Conservation (phyloP, 208 protist species). For the Crithidia mellificae region DNA sequence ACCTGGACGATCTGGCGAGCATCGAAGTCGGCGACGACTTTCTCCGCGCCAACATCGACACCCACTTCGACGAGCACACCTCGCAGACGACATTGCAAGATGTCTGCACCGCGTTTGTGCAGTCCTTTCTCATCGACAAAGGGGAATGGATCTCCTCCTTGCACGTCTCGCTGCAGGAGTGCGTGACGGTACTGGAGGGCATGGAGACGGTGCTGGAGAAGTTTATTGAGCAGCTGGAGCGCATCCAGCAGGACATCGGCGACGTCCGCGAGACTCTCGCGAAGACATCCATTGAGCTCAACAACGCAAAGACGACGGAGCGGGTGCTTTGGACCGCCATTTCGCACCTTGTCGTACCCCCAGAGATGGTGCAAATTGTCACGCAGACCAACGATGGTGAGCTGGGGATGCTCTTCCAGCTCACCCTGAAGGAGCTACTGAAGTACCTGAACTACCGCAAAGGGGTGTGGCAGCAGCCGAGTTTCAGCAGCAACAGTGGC, state of each 20-base stretch:
- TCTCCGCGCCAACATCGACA: slow-evolving; percentile 43
- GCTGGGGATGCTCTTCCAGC: slow-evolving; percentile 69
- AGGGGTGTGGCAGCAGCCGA: slow-evolving; percentile 35
- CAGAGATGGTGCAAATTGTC: slow-evolving; percentile 78
- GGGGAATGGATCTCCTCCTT: slow-evolving; percentile 58
- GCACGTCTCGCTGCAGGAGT: slow-evolving; percentile 58
- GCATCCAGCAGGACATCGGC: slow-evolving; percentile 73
- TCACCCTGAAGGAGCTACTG: slow-evolving; percentile 55
- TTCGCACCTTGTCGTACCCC: slow-evolving; percentile 66
- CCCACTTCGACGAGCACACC: slow-evolving; percentile 38
- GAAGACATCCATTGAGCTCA: slow-evolving; percentile 44
- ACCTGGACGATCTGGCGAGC: slow-evolving; percentile 62
- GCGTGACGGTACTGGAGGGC: slow-evolving; percentile 53
- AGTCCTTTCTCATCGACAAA: slow-evolving; percentile 61
- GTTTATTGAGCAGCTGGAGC: slow-evolving; percentile 68
- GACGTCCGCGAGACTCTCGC: slow-evolving; percentile 69
- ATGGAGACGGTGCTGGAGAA: slow-evolving; percentile 68
- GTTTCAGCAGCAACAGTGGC: neutral
- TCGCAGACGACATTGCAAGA: slow-evolving; percentile 42
- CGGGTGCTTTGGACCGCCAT: slow-evolving; percentile 58
- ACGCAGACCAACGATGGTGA: slow-evolving; percentile 70
- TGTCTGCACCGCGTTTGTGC: slow-evolving; percentile 72
- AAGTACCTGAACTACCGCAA: slow-evolving; percentile 66
- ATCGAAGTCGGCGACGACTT: slow-evolving; percentile 65
- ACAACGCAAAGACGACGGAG: slow-evolving; percentile 53